Evolutionary conservation across 208 protist species (phyloP).

Genomic region (Acanthamoeba triangularis): DNA sequence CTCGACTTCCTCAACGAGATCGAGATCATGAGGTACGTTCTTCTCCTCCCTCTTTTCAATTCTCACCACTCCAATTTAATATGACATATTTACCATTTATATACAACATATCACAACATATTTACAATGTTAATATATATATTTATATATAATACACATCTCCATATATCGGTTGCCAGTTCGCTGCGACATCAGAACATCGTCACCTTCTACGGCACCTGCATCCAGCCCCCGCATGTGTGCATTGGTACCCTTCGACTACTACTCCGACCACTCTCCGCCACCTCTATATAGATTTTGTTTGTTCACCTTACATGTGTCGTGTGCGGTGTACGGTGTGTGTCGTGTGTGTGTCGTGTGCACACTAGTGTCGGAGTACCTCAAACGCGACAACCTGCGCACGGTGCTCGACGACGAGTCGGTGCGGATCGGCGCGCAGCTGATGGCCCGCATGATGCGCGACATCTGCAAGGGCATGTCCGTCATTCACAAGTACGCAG

Average conservation of each 20-base stretch:
- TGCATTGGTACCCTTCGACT: conserved; percentile 8
- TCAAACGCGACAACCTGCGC: conserved; percentile 71
- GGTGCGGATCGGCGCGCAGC: not conserved
- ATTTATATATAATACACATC: too few species aligned
- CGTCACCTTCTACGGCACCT: conserved; percentile 65
- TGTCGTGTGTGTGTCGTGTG: not conserved
- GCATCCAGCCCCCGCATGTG: conserved; percentile 44
- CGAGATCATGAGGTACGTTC: conserved; percentile 64
- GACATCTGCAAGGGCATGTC: conserved; percentile 76
- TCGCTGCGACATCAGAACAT: conserved; percentile 74
- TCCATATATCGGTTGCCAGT: not conserved
- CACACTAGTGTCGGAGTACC: conserved; percentile 70
- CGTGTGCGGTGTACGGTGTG: too few species aligned
- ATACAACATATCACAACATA: too few species aligned
- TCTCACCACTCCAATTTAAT: too few species aligned
- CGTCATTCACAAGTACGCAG: conserved; percentile 52
- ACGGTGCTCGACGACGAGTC: conserved; percentile 64
- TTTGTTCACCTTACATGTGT: not conserved
- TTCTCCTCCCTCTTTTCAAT: too few species aligned
- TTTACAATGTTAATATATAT: too few species aligned
- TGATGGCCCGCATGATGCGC: conserved; percentile 19
- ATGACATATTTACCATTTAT: too few species aligned
- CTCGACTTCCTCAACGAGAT: conserved; percentile 70
- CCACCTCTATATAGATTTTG: not conserved
- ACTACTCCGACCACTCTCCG: not conserved